Evolutionary conservation across 371 early-diverging fungal genomes (phyloP).

Genomic region (Phascolomyces articulosus): DNA sequence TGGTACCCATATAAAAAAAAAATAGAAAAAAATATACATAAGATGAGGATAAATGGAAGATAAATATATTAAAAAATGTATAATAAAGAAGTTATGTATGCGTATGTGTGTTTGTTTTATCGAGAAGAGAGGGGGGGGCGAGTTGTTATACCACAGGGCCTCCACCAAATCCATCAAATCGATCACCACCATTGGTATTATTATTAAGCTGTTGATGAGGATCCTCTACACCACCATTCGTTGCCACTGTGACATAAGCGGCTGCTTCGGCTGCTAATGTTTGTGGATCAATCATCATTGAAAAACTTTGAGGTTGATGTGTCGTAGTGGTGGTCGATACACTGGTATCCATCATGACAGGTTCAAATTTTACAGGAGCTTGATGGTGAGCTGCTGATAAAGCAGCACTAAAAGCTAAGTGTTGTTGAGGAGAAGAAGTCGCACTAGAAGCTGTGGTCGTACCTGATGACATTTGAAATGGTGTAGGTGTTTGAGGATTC

Average conservation of each 20-base stretch:
- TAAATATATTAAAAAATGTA: neutral
- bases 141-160: slow-evolving; percentile 3
- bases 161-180: slow-evolving; percentile 14
- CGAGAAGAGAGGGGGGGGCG: neutral
- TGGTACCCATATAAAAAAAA: neutral
- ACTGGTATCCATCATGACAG: slow-evolving; percentile 17
- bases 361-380: neutral
- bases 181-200: neutral
- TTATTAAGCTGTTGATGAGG: neutral
- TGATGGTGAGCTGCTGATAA: neutral
- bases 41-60: slow-evolving; percentile 4
- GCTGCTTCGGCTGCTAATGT: neutral
- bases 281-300: slow-evolving; percentile 10
- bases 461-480: neutral
- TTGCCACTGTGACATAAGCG: neutral
- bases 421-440: neutral
- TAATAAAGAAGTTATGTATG: neutral
- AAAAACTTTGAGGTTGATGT: slow-evolving; percentile 3
- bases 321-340: slow-evolving; percentile 7
- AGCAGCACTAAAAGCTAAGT: neutral
- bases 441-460: neutral
- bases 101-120: too few relatives aligned
- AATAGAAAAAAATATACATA: neutral
- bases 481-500: neutral
- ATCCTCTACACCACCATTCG: neutral